These are phyloP conservation scores for Inga leiocalycina DNA, from an alignment of 306 rosid species.

Conservation along the genomic window DNA sequence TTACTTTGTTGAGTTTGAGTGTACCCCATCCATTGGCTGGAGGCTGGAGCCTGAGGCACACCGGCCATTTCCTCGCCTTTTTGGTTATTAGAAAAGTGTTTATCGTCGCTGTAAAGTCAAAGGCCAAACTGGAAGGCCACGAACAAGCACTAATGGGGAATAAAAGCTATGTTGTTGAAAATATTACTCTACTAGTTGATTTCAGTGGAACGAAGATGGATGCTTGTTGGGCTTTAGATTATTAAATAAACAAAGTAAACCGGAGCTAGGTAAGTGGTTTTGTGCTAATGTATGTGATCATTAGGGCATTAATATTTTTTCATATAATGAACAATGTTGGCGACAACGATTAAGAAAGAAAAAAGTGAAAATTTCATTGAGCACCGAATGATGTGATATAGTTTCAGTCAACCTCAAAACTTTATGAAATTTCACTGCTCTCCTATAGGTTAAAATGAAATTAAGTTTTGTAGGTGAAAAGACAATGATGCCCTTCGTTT, in stretches of 20 bases:
- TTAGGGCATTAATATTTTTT: background rate
- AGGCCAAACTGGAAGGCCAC: conserved; percentile 10
- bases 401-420: too few relatives aligned
- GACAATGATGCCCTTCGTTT: too few relatives aligned
- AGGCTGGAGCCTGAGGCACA: conserved; percentile 23
- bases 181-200: background rate
- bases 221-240: conserved; percentile 27
- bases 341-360: background rate
- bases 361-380: too few relatives aligned
- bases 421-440: rapidly evolving
- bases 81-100: conserved; percentile 18
- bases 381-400: rapidly evolving
- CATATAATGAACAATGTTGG: background rate
- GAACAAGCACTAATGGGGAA: conserved; percentile 6
- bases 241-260: conserved; percentile 42
- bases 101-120: conserved; percentile 42
- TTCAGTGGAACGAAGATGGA: conserved; percentile 34
- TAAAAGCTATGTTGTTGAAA: conserved; percentile 3
- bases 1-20: conserved; percentile 6
- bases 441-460: rapidly evolving
- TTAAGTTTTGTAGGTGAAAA: too few relatives aligned
- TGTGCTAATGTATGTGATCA: conserved; percentile 20
- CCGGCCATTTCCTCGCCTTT: background rate
- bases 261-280: conserved; percentile 27
- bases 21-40: conserved; percentile 10